Conservation (phyloP, 805 yeast species). For the Wickerhamiella vanderwaltii region DNA sequence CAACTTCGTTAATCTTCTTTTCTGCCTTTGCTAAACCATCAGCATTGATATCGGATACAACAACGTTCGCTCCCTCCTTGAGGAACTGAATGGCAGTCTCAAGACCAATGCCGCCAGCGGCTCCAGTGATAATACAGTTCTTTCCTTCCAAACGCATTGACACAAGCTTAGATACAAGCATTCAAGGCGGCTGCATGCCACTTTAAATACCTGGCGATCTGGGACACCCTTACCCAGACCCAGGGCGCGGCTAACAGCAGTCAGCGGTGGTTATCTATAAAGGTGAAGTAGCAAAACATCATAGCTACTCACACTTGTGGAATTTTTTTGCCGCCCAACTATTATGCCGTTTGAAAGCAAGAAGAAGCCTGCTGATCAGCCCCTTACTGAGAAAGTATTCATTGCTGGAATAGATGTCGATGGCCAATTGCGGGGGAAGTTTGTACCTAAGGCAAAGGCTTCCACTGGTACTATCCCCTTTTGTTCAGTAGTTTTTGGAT, state of each 20-base stretch:
- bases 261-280: no score
- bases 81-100: conserved; percentile 59
- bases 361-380: no score
- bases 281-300: no score
- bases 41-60: conserved; percentile 60
- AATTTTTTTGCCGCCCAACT: no score
- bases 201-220: no score
- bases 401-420: conserved; percentile 29
- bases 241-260: no score
- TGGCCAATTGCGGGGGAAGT: conserved; percentile 28
- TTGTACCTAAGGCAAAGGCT: conserved; percentile 25
- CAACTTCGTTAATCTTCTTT: conserved; percentile 53
- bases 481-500: conserved; percentile 28
- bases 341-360: no score
- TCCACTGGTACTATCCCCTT: conserved; percentile 22
- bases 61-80: conserved; percentile 78
- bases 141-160: conserved; percentile 24
- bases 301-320: no score
- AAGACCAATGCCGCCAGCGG: conserved; percentile 31
- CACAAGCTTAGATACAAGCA: no score
- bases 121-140: conserved; percentile 40
- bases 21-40: conserved; percentile 42
- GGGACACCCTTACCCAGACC: no score
- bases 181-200: no score
- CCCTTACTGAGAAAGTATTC: conserved; percentile 9